Evolutionary conservation across 257 asterid species (phyloP).

Genomic region (Nicotiana tomentosiformis): DNA sequence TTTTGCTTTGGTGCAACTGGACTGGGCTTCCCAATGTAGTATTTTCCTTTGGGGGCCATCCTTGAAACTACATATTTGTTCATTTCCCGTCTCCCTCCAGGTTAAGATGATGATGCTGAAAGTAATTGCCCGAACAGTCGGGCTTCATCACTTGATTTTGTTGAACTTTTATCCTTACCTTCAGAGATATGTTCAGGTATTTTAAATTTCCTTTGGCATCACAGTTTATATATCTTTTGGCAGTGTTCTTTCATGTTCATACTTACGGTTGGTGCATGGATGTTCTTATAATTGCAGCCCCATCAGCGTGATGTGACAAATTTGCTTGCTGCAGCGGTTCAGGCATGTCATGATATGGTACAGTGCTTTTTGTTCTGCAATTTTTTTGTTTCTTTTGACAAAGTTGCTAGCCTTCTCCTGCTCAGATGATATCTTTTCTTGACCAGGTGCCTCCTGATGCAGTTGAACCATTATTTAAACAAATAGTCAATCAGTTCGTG

Average conservation of each 20-base stretch:
- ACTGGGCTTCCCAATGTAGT: not conserved
- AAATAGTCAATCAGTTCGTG: conserved; percentile 90
- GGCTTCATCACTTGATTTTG: conserved; percentile 78
- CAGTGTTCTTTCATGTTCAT: not conserved
- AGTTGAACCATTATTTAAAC: conserved; percentile 88
- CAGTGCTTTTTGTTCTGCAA: not conserved
- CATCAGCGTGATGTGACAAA: conserved; percentile 76
- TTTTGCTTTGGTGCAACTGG: not conserved
- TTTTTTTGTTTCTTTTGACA: conserved; percentile 4
- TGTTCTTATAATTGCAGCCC: conserved; percentile 47
- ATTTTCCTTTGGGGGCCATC: not conserved
- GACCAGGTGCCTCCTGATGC: conserved; percentile 95
- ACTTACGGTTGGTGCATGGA: conserved; percentile 11
- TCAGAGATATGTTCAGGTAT: conserved; percentile 85
- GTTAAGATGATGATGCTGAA: conserved; percentile 84
- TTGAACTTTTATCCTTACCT: conserved; percentile 68
- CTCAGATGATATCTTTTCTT: conserved; percentile 12
- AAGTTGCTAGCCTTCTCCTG: conserved; percentile 3
- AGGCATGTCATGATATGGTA: conserved; percentile 99
- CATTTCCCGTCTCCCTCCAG: conserved; percentile 32
- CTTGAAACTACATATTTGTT: not conserved
- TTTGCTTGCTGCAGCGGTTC: conserved; percentile 94
- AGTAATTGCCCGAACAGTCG: conserved; percentile 78
- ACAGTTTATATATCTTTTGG: conserved; percentile 6
- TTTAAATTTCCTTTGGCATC: not conserved